Conservation (phyloP, 345 rosid genomes). For the Barbarea vulgaris region DNA sequence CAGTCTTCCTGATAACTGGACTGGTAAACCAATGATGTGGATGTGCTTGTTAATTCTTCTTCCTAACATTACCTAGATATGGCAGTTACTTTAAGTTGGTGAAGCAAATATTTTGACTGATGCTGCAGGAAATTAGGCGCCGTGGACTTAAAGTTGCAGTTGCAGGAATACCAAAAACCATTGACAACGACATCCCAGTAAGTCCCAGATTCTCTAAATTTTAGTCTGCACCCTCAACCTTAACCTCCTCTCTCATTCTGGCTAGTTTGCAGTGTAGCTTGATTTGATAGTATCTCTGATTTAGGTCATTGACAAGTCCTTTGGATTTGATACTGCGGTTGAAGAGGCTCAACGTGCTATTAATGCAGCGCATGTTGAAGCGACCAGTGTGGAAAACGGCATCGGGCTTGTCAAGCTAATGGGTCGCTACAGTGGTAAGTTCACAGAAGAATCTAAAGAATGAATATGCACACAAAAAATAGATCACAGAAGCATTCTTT, state of each 20-base stretch:
- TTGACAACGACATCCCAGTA: constrained; percentile 95
- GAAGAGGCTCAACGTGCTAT: constrained; percentile 98
- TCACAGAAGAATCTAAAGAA: constrained; percentile 23
- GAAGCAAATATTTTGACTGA: constrained; percentile 14
- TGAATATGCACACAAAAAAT: not conserved
- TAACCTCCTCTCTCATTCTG: not conserved
- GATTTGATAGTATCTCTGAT: constrained; percentile 23
- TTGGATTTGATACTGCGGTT: constrained; percentile 92
- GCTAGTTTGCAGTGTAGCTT: constrained; percentile 3
- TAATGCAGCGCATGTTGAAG: constrained; percentile 91
- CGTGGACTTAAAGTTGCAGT: constrained; percentile 85
- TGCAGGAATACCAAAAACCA: constrained; percentile 90
- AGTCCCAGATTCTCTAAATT: constrained; percentile 20
- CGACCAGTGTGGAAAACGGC: constrained; percentile 72
- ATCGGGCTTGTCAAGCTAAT: constrained; percentile 90
- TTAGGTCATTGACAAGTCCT: constrained; percentile 92
- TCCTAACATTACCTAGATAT: not conserved
- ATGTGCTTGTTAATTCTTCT: not conserved
- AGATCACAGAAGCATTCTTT: constrained; percentile 3
- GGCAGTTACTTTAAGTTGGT: not conserved
- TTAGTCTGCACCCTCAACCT: constrained; percentile 12
- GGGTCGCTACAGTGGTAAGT: constrained; percentile 87
- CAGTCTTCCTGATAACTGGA: not conserved
- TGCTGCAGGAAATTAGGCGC: constrained; percentile 67
- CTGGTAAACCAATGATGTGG: not conserved